Base-by-base conservation (phyloP, 1,139 yeast species). In the Blastobotrys ciferrii region DNA sequence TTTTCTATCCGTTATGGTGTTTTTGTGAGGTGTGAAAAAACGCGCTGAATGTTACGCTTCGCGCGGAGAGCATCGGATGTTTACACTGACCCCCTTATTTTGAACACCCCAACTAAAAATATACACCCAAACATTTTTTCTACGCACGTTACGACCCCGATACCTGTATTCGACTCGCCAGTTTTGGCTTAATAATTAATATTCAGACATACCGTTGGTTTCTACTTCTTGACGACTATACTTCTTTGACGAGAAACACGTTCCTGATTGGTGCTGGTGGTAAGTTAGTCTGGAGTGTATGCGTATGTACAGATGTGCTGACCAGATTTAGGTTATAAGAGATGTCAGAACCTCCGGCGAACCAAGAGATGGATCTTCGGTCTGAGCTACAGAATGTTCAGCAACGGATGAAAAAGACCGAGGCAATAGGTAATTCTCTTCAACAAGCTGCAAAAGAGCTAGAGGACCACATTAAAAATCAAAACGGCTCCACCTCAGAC, bases 391-490 rank as follows among this genome's bases (percentile, higher is more conserved):
- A 49, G 45, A 49, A 46, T 31, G 50, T 57, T 37, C 47, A 52
- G 45, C 48, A 46, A 19, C 50, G 52, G 25, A 51, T 55, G 50
- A 42, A 45, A 31, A 48, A 46, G 28, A 49, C 58, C 14, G 58
- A 49, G 28, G 33, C 49, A 11, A 47, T 55, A 13, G 52, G 53
- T 28, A 43, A 49, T 11, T 46, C 58, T 11, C 51, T 56, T 37
- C 47, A 48, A 25, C 52, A 49, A 14, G 54, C 47, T 19, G 58
- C 55, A 32, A 33, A 51, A 9, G 54, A 55, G 45, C 46, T 56
- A 32, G 45, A 50, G 31, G 18, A 32, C 13, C 45, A 32, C 15
- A 14, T 46, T 11, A 40, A 48, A 18, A 31, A 32, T 17, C 18
- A 43, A 13, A 18, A 18, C n/a, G 45, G 45, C n/a, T 20, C 42